Evolutionary conservation across 2,329 filamentous ascomycete genomes (phyloP).

Genomic region (Xylaria sp.): DNA sequence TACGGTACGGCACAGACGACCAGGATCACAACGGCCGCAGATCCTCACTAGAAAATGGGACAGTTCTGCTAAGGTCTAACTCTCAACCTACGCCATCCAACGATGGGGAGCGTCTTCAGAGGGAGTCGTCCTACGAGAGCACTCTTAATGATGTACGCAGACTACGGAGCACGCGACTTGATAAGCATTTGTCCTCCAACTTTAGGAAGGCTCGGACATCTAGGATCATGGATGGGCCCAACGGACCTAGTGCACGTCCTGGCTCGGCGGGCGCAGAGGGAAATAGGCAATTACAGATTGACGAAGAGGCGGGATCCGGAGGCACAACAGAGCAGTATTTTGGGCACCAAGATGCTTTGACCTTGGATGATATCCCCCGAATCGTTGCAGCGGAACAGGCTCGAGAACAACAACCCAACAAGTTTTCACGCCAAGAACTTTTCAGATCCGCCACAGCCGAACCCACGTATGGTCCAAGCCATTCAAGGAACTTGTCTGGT

Average conservation of each 20-base stretch:
- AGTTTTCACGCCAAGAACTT: constrained; percentile 75
- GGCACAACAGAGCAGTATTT: constrained; percentile 83
- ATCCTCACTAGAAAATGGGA: constrained; percentile 58
- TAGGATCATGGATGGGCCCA: constrained; percentile 88
- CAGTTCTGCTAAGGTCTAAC: constrained; percentile 69
- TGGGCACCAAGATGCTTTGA: constrained; percentile 89
- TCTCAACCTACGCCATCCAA: constrained; percentile 79
- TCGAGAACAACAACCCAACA: constrained; percentile 85
- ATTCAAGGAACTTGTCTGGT: constrained; percentile 69
- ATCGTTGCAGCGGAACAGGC: constrained; percentile 97
- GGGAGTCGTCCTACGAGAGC: constrained; percentile 87
- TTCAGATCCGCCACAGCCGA: constrained; percentile 67
- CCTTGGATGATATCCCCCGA: constrained; percentile 93
- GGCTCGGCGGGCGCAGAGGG: constrained; percentile 74
- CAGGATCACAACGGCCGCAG: constrained; percentile 71
- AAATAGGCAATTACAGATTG: constrained; percentile 74
- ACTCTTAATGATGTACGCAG: constrained; percentile 95
- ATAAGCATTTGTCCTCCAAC: constrained; percentile 92
- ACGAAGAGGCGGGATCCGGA: constrained; percentile 78
- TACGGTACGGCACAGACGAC: constrained; percentile 80
- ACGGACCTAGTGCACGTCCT: constrained; percentile 73
- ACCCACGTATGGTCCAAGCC: constrained; percentile 73
- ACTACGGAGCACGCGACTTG: constrained; percentile 89
- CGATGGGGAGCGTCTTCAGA: constrained; percentile 69
- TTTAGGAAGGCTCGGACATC: constrained; percentile 91